Conservation (phyloP, 495 filamentous ascomycete genomes). For the Trichoderma parareesei region DNA sequence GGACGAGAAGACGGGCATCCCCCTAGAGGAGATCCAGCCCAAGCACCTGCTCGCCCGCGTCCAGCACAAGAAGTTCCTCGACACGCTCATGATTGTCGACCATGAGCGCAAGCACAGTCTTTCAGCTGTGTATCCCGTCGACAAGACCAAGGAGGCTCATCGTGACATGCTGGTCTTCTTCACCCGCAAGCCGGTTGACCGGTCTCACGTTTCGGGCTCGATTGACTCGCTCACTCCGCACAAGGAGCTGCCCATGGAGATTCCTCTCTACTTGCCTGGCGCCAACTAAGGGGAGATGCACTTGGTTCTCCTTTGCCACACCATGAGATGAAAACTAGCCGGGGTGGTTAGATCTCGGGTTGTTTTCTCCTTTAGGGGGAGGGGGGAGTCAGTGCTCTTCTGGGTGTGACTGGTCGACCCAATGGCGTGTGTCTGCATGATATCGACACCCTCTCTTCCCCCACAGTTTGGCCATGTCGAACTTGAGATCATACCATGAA, state of each 20-base stretch:
- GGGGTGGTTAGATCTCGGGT: neutral
- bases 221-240: conserved; percentile 3
- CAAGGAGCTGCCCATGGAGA: conserved; percentile 6
- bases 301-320: neutral
- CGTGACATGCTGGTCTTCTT: conserved; percentile 12
- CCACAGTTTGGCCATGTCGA: neutral
- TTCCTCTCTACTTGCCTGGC: neutral
- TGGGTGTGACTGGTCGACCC: too few relatives aligned
- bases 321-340: neutral
- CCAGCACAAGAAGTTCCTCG: conserved; percentile 9
- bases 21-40: neutral
- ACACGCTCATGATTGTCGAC: conserved; percentile 11
- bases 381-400: neutral
- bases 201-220: neutral
- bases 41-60: neutral
- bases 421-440: neutral
- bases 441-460: neutral
- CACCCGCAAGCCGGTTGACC: conserved; percentile 8
- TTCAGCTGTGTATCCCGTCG: neutral
- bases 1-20: conserved; percentile 11
- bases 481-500: neutral
- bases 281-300: neutral
- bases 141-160: conserved; percentile 1
- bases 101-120: conserved; percentile 9
- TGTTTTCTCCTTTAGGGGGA: neutral